Evolutionary conservation across 1,284 basidiomycete genomes (phyloP), one percentile per base, ranked within the genome.

Genomic region (Pseudozyma hubeiensis): DNA sequence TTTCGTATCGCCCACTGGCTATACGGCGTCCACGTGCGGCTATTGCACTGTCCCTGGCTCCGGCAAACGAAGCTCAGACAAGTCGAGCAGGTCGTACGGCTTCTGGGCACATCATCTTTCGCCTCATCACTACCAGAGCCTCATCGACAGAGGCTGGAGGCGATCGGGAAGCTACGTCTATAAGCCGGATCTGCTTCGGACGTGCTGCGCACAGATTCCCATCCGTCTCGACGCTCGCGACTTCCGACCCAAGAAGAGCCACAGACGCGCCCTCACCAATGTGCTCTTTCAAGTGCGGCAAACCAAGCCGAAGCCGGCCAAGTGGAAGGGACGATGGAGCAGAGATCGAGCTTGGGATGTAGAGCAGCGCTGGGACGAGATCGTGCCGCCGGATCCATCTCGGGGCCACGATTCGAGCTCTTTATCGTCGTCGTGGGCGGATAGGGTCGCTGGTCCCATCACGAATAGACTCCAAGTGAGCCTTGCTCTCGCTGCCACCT

Each of bases 1-100:
- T 19, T 62, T 80, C 47, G 43, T 73, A 16, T 64, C 63, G 24
- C 79, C 79, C 75, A 91, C 90, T 7, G 84, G 84, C 30, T 85
- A 84, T 53, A 49, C 65, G 6, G n/a, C 49, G 10, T 85, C 85
- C 1, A 82, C 85, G 5, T 88, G 87, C 70, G 87, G 87, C 24
- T 88, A 88, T 79, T 87, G 87, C 67, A 82, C 83, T 0, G 75
- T 85, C 1, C 64, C 63, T 7, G 72, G 46, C 10, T 74, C 79
- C 3, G 85, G 85, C 3, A 55, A 74, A 48, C 78, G 85, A 51
- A 83, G 79, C 47, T 31, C 35, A 4, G 39, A 34, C 43, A 75
- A 82, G 19, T 69, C 75, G 0, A 85, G 84, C 41, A 77, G 68
- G 51, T 85, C 83, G n/a, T 87, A 86, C 63, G 87, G 86, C 43